Base-by-base conservation (phyloP, 495 filamentous ascomycete species). In the Cenococcum geophilum region DNA sequence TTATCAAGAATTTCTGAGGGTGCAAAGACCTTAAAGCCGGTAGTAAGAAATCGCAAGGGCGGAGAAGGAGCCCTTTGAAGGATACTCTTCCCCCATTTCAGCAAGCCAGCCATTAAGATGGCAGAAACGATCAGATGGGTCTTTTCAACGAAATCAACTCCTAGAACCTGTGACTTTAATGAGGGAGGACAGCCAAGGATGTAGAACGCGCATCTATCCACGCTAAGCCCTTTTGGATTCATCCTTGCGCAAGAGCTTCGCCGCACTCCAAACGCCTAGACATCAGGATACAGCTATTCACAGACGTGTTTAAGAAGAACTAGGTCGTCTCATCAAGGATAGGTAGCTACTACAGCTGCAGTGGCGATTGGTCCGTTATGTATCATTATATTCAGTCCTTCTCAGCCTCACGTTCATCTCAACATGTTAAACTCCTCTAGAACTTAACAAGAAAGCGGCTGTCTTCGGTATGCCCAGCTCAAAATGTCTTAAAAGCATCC, bases 1-100 rank as follows among this genome's bases (percentile, higher is more conserved):
- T 47, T 9, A 47, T 47, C 42, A 47, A 47, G 42, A 47, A 47
- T 47, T 47, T 47, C 42, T 47, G 42, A 47, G 42, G 42, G 42
- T 1, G 42, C 42, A 21, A 47, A 47, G 42, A 47, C 42, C 42
- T 47, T 9, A 47, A 47, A 47, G 42, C 42, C 42, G 10, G 42
- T 47, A 47, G 42, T 47, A 9, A 9, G 42, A 47, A 47, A 47
- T 47, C 42, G 42, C 10, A 47, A n/a, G 42, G 42, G 42, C 42
- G 42, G 42, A 47, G 42, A 47, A 47, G 42, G 42, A 47, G 42
- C 42, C 42, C 42, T 47, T 47, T 9, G 42, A 47, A 47, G 42
- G 42, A 47, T 47, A 47, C 42, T 47, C 42, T 47, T 47, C 42
- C 42, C 42, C 42, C 42, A 47, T 47, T 12, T 47, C 42, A 47